Percentiles rank a stretch among this genome's conserved stretches.
These are phyloP conservation scores for Moesziomyces sp. DNA, from an alignment of 1,284 basidiomycete genomes.

Conservation along the genomic window DNA sequence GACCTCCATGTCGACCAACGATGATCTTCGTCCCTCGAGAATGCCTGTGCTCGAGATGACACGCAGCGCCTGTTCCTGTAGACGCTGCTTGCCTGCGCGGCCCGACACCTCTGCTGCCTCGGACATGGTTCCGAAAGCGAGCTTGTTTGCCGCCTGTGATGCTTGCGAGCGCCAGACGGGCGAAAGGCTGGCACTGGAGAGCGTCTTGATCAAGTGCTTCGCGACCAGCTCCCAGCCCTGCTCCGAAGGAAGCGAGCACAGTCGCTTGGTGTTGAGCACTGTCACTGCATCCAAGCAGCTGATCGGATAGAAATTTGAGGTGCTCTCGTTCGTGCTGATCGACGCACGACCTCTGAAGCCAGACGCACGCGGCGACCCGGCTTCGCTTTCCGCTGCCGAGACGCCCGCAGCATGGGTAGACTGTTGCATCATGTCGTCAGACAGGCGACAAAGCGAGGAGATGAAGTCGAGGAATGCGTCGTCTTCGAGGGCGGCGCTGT, in stretches of 20 bases:
- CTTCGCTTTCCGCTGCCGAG: slow-evolving; percentile 1
- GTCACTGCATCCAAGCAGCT: slow-evolving; percentile 83
- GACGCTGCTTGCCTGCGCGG: slow-evolving; percentile 71
- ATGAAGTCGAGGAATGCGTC: slow-evolving; percentile 83
- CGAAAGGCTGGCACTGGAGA: slow-evolving; percentile 77
- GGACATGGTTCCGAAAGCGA: slow-evolving; percentile 70
- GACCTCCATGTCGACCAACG: slow-evolving; percentile 74
- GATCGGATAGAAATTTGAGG: slow-evolving; percentile 77
- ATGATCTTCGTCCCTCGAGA: slow-evolving; percentile 70
- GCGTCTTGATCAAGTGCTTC: slow-evolving; percentile 79
- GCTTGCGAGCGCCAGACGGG: slow-evolving; percentile 87
- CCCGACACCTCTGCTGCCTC: slow-evolving; percentile 69
- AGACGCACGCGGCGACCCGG: slow-evolving; percentile 19
- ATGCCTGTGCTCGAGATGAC: slow-evolving; percentile 84
- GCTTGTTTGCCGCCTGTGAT: slow-evolving; percentile 79
- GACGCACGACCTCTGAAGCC: slow-evolving; percentile 8
- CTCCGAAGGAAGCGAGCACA: slow-evolving; percentile 80
- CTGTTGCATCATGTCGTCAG: slow-evolving; percentile 69
- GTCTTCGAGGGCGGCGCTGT: slow-evolving; percentile 80
- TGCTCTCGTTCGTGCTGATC: slow-evolving; percentile 1
- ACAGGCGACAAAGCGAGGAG: slow-evolving; percentile 82
- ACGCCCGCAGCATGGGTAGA: slow-evolving; percentile 7
- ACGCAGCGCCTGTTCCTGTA: slow-evolving; percentile 83
- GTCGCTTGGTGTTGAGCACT: slow-evolving; percentile 82
- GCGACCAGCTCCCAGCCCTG: slow-evolving; percentile 88